Conservation (phyloP, 2,329 filamentous ascomycete genomes). For the Scleromitrula shiraiana region DNA sequence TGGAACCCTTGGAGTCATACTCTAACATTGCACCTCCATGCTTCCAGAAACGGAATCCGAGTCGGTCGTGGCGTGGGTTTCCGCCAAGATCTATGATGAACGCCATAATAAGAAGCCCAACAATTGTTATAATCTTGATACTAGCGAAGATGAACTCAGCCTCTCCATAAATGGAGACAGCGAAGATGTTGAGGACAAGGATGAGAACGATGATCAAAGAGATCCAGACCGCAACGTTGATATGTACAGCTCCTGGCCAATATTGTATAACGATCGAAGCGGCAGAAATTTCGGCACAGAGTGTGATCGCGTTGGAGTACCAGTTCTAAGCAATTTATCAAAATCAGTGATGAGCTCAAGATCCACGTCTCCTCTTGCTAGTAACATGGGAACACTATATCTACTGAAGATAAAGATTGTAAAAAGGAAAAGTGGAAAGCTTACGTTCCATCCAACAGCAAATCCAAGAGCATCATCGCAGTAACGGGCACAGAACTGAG, state of each 20-base stretch:
- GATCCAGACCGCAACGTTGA: constrained; percentile 29
- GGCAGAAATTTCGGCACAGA: constrained; percentile 42
- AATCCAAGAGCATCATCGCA: constrained; percentile 48
- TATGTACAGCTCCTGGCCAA: constrained; percentile 32
- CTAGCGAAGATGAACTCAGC: constrained; percentile 54
- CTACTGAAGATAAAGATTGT: neutral
- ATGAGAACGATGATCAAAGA: constrained; percentile 36
- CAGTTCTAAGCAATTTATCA: constrained; percentile 20
- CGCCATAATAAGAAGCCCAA: constrained; percentile 67
- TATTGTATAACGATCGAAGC: constrained; percentile 42
- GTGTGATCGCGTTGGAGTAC: constrained; percentile 26
- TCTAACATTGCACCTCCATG: constrained; percentile 63
- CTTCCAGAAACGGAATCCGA: constrained; percentile 64
- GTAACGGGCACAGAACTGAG: constrained; percentile 36
- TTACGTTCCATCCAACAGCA: constrained; percentile 51
- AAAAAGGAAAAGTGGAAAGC: constrained; percentile 58
- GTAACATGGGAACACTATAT: too few relatives aligned
- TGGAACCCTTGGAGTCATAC: constrained; percentile 50
- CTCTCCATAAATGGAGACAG: constrained; percentile 50
- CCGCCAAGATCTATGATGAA: constrained; percentile 79
- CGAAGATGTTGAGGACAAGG: constrained; percentile 45
- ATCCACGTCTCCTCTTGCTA: too few relatives aligned
- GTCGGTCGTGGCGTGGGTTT: constrained; percentile 63
- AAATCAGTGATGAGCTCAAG: constrained; percentile 4
- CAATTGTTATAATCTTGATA: constrained; percentile 48